Evolutionary conservation across 495 filamentous ascomycete genomes (phyloP).

Genomic region (Niebla homalea): DNA sequence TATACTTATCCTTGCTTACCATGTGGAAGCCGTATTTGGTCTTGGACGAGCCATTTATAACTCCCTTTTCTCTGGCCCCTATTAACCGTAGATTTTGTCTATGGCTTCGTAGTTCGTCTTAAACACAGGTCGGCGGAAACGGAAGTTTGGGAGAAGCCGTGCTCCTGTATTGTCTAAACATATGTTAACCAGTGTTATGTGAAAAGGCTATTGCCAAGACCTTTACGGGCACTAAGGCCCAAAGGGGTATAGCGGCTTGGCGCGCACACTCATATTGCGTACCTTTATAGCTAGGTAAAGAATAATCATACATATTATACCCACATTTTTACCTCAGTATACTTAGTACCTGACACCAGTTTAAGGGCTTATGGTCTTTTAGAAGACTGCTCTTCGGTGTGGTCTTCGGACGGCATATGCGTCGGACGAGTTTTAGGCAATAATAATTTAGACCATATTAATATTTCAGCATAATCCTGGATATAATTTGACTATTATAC

Average conservation of each 20-base stretch:
- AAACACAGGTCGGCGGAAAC: not conserved
- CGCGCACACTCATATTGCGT: too few species aligned
- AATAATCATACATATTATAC: too few species aligned
- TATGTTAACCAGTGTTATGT: too few species aligned
- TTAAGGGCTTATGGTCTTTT: not conserved
- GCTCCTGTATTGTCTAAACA: not conserved
- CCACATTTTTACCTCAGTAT: too few species aligned
- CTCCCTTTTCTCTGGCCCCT: slow-evolving; percentile 4
- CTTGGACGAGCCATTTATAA: slow-evolving; percentile 1
- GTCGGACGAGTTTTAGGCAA: not conserved
- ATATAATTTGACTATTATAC: not conserved
- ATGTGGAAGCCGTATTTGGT: not conserved
- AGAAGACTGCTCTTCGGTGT: not conserved
- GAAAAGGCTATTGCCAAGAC: too few species aligned
- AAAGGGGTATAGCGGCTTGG: too few species aligned
- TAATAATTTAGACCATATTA: not conserved
- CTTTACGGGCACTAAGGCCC: too few species aligned
- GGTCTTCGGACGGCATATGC: not conserved
- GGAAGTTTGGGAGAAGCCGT: not conserved
- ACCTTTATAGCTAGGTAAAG: too few species aligned
- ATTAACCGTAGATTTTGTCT: slow-evolving; percentile 5
- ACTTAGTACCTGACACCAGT: too few species aligned
- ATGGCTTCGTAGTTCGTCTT: slow-evolving; percentile 3
- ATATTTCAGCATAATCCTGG: not conserved
- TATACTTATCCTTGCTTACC: slow-evolving; percentile 1